Conservation (phyloP, 306 rosid genomes). For the Ochetophila trinervis region DNA sequence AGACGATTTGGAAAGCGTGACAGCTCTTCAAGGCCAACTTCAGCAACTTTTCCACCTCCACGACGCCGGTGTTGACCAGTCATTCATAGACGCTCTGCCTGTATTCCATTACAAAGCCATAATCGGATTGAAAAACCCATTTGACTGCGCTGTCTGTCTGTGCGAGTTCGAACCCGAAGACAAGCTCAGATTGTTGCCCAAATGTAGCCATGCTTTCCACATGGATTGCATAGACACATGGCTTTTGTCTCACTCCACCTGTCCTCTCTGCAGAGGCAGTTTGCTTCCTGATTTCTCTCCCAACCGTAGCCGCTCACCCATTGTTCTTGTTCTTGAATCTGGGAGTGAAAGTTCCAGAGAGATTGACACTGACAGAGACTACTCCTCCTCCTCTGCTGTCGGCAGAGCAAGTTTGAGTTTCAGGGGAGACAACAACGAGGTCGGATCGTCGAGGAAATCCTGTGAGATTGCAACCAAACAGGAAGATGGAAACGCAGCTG, state of each 20-base stretch:
- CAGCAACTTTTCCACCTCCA: conserved; percentile 95
- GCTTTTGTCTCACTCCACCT: conserved; percentile 94
- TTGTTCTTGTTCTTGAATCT: conserved; percentile 87
- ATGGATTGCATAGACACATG: conserved; percentile 89
- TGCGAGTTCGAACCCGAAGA: conserved; percentile 88
- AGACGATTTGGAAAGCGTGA: conserved; percentile 61
- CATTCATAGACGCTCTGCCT: conserved; percentile 84
- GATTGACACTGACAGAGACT: conserved; percentile 50
- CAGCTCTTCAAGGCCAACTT: conserved; percentile 87
- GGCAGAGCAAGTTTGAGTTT: conserved; percentile 55
- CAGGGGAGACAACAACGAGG: conserved; percentile 29
- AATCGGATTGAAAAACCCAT: conserved; percentile 76
- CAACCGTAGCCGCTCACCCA: conserved; percentile 41
- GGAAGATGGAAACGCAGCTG: conserved; percentile 27
- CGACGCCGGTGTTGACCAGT: conserved; percentile 94
- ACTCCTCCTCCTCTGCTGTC: background rate
- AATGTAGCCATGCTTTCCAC: conserved; percentile 96
- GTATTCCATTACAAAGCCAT: conserved; percentile 78
- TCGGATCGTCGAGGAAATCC: conserved; percentile 33
- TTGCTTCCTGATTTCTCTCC: conserved; percentile 64
- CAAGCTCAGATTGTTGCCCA: conserved; percentile 80
- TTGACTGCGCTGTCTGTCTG: conserved; percentile 93
- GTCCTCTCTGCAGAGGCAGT: conserved; percentile 83
- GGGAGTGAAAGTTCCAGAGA: conserved; percentile 81
- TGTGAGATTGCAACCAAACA: conserved; percentile 34